phyloP scores from a whole-genome alignment of 768 basidiomycete genomes.

The Mycena pura region DNA sequence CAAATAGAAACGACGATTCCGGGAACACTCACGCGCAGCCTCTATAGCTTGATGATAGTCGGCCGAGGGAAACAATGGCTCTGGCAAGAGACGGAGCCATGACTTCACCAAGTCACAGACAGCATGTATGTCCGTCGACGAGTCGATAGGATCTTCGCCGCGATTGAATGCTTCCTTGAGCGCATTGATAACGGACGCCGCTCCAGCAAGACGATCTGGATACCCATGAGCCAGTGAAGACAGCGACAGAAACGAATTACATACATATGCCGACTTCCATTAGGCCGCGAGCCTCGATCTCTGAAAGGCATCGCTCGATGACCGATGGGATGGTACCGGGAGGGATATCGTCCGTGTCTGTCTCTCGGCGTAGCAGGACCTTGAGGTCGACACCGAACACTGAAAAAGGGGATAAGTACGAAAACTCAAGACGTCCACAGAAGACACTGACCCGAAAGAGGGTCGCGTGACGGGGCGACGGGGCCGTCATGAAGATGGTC shows the following conservation, averaged over 20 bases:
- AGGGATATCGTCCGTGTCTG: slow-evolving; percentile 51
- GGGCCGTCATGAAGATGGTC: slow-evolving; percentile 76
- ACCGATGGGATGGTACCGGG: slow-evolving; percentile 70
- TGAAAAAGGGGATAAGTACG: slow-evolving; percentile 33
- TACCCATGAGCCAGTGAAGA: neutral
- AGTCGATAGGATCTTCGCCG: slow-evolving; percentile 67
- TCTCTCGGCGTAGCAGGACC: slow-evolving; percentile 71
- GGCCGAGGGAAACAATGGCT: slow-evolving; percentile 75
- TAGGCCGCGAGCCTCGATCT: slow-evolving; percentile 79
- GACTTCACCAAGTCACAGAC: slow-evolving; percentile 85
- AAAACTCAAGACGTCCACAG: neutral
- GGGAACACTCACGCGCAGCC: slow-evolving; percentile 64
- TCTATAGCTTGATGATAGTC: slow-evolving; percentile 74
- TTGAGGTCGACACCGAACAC: slow-evolving; percentile 82
- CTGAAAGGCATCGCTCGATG: slow-evolving; percentile 67
- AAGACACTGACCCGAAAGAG: slow-evolving; percentile 66
- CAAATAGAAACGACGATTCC: neutral
- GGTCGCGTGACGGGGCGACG: slow-evolving; percentile 67
- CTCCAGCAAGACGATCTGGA: slow-evolving; percentile 84
- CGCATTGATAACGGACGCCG: slow-evolving; percentile 68
- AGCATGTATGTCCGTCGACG: slow-evolving; percentile 77
- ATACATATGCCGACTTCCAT: slow-evolving; percentile 85
- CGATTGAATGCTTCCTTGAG: slow-evolving; percentile 80
- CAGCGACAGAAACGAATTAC: slow-evolving; percentile 34
- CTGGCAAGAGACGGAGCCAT: slow-evolving; percentile 85